Percentiles rank a stretch among this genome's conserved stretches.
Evolutionary conservation across 768 basidiomycete genomes (phyloP).

Genomic region (Tremella fuciformis): DNA sequence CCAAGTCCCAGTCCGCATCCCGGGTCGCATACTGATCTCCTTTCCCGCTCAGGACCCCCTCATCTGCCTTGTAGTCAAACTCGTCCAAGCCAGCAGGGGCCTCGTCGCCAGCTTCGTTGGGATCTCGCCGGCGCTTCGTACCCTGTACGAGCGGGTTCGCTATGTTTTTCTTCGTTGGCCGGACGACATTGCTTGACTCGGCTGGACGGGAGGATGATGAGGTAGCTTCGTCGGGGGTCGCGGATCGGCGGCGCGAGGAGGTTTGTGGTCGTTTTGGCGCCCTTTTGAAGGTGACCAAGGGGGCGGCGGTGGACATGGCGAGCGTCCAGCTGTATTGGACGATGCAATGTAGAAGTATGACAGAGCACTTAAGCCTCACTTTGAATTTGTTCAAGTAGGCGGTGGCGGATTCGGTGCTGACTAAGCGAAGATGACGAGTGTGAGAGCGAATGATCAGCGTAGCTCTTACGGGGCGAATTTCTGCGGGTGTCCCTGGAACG

Average conservation of each 20-base stretch:
- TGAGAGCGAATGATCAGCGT: too few relatives aligned
- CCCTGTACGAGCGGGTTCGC: conserved; percentile 75
- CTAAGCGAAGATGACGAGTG: conserved; percentile 5
- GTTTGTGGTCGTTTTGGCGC: conserved; percentile 76
- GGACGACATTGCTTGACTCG: conserved; percentile 58
- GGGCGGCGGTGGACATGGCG: conserved; percentile 13
- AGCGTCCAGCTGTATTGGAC: too few relatives aligned
- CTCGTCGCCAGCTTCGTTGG: conserved; percentile 54
- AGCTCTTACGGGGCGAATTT: too few relatives aligned
- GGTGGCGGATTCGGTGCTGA: conserved; percentile 17
- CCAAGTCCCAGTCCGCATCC: conserved; percentile 66
- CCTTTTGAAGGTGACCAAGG: conserved; percentile 81
- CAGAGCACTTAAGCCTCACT: too few relatives aligned
- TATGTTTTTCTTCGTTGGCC: conserved; percentile 67
- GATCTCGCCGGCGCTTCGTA: conserved; percentile 63
- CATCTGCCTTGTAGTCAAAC: conserved; percentile 59
- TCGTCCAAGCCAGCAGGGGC: conserved; percentile 53
- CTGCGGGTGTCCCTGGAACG: too few relatives aligned
- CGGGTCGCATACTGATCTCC: conserved; percentile 72
- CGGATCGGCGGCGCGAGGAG: conserved; percentile 65
- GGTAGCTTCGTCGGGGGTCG: conserved; percentile 58
- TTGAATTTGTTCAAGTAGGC: not conserved
- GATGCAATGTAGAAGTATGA: too few relatives aligned
- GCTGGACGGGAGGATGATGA: conserved; percentile 14
- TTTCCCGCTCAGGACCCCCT: conserved; percentile 53